Evolutionary conservation across 2,329 filamentous ascomycete genomes (phyloP).

Genomic region (Paracorniculantispora psalliotae): DNA sequence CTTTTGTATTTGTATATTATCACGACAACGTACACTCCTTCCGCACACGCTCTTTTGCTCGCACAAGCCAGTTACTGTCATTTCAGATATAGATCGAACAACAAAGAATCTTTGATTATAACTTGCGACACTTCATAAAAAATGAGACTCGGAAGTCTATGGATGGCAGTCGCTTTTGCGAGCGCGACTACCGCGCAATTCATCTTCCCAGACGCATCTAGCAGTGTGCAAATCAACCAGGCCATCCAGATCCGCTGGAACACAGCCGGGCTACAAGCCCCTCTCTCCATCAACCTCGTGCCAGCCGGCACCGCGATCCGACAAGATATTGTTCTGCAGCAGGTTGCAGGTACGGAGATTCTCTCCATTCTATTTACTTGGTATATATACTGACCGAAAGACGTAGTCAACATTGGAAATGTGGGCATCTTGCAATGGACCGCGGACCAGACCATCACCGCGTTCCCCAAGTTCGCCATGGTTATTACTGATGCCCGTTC

Average conservation of each 20-base stretch:
- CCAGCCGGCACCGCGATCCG: constrained; percentile 16
- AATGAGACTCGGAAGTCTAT: neutral
- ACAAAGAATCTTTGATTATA: neutral
- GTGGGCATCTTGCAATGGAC: constrained; percentile 19
- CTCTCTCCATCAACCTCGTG: constrained; percentile 20
- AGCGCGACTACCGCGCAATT: constrained; percentile 15
- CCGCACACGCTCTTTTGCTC: neutral
- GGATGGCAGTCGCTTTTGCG: neutral
- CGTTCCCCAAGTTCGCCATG: constrained; percentile 20
- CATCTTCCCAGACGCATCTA: constrained; percentile 13
- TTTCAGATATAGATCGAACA: neutral
- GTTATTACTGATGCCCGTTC: constrained; percentile 19
- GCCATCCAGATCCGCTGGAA: constrained; percentile 19
- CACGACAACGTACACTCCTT: neutral
- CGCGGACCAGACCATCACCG: constrained; percentile 18
- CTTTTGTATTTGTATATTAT: neutral
- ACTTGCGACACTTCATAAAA: neutral
- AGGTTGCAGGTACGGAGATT: constrained; percentile 19
- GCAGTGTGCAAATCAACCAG: constrained; percentile 13
- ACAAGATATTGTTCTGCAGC: constrained; percentile 18
- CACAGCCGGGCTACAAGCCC: constrained; percentile 18
- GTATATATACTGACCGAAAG: too few species aligned
- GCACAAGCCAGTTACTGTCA: too few species aligned
- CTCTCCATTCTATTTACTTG: too few species aligned
- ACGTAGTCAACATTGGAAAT: constrained; percentile 20